Conservation (phyloP, 164 flowering plant species). For the Aristolochia californica region DNA sequence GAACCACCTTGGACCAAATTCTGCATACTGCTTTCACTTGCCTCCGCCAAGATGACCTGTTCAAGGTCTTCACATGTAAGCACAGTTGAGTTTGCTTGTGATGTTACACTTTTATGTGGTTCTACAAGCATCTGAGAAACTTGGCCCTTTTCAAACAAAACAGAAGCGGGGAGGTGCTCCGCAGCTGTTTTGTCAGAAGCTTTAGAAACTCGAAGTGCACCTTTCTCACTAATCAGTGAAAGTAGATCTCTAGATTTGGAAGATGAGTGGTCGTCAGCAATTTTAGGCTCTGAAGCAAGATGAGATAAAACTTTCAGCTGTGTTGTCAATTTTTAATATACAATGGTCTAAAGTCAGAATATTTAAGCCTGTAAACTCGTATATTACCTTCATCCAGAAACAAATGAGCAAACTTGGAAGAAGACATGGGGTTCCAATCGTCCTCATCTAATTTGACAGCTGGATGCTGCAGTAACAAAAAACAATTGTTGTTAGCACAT, state of each 20-base stretch:
- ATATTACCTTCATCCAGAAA: constrained; percentile 73
- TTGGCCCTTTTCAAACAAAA: constrained; percentile 21
- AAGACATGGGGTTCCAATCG: constrained; percentile 22
- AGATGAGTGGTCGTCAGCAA: constrained; percentile 27
- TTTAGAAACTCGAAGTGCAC: constrained; percentile 18
- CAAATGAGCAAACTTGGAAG: constrained; percentile 84
- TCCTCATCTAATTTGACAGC: constrained; percentile 35
- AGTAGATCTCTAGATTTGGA: constrained; percentile 52
- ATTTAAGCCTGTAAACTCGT: neutral
- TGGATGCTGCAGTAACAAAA: constrained; percentile 20
- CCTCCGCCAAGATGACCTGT: constrained; percentile 65
- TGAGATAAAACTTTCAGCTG: constrained; percentile 4
- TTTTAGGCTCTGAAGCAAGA: constrained; percentile 48
- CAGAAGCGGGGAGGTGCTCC: constrained; percentile 9
- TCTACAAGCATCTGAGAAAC: constrained; percentile 6
- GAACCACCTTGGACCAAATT: constrained; percentile 18
- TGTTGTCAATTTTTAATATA: neutral
- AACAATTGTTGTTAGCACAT: too few relatives aligned
- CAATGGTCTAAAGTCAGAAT: too few relatives aligned
- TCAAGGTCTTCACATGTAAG: constrained; percentile 97
- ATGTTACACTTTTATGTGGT: neutral
- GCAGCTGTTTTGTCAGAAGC: constrained; percentile 18
- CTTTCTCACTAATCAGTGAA: constrained; percentile 63
- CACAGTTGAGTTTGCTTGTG: constrained; percentile 14
- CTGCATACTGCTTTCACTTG: constrained; percentile 27